phyloP scores from a whole-genome alignment of 768 basidiomycete genomes.

The Rhodotorula graminis region DNA sequence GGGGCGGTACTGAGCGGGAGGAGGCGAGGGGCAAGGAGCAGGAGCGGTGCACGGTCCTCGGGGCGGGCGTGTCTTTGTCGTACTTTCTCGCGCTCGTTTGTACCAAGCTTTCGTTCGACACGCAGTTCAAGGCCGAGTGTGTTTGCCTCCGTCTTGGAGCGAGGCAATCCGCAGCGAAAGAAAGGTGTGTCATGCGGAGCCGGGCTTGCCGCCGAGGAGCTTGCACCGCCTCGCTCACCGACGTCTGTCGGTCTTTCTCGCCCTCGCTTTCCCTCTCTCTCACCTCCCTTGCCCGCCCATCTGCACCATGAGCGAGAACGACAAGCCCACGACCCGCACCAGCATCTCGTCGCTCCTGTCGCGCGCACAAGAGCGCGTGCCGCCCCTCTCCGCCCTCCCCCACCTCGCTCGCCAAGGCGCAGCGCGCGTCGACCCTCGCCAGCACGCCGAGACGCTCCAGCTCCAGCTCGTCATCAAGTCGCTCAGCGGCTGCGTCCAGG shows the following conservation, averaged over 20 bases:
- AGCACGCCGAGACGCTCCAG: conserved; percentile 23
- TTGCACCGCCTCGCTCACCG: background rate
- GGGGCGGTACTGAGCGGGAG: conserved; percentile 3
- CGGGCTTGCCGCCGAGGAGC: background rate
- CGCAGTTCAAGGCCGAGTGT: no score
- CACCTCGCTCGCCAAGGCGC: background rate
- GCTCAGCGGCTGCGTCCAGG: conserved; percentile 12
- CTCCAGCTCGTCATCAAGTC: conserved; percentile 38
- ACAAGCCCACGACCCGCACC: background rate
- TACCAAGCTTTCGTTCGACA: no score
- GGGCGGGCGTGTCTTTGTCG: no score
- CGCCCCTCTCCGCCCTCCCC: background rate
- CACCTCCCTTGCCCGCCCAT: background rate
- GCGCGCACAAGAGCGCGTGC: background rate
- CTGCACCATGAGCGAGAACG: background rate
- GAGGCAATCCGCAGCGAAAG: no score
- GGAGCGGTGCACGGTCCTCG: no score
- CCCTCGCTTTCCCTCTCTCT: background rate
- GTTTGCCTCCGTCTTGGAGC: no score
- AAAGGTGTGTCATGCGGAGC: no score
- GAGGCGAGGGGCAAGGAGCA: background rate
- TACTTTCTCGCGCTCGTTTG: no score
- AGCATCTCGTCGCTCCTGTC: background rate
- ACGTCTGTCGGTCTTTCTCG: background rate
- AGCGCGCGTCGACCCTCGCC: conserved; percentile 2